Percentiles rank a stretch among this genome's conserved stretches.
phyloP scores from a whole-genome alignment of 1,284 basidiomycete genomes.

The Fomitopsis pinicola region DNA sequence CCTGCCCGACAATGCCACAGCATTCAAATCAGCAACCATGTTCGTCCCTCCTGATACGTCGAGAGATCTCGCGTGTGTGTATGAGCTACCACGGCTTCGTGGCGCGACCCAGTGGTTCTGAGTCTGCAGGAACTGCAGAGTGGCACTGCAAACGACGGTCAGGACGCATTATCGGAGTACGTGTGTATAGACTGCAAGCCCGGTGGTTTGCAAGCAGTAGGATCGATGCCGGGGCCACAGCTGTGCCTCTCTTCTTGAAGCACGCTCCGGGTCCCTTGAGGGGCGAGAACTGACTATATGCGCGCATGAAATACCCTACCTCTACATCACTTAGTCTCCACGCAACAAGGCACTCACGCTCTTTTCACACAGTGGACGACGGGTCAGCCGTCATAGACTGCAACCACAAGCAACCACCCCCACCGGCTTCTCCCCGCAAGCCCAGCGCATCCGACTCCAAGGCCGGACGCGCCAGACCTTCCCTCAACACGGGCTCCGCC shows the following conservation, averaged over 20 bases:
- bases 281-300: not conserved
- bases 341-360: not conserved
- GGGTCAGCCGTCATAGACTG: slow-evolving; percentile 70
- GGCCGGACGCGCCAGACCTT: not conserved
- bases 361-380: slow-evolving; percentile 58
- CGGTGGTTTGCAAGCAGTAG: too few relatives aligned
- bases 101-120: too few relatives aligned
- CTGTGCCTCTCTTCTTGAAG: not conserved
- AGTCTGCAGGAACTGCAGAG: not conserved
- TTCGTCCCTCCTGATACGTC: too few relatives aligned
- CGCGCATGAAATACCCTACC: not conserved
- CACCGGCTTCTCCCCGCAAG: not conserved
- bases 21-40: too few relatives aligned
- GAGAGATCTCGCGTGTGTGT: too few relatives aligned
- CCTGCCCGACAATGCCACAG: too few relatives aligned
- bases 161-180: not conserved
- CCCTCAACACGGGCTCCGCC: not conserved
- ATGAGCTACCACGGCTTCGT: too few relatives aligned
- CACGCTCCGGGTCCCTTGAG: too few relatives aligned
- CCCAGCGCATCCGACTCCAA: not conserved
- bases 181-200: too few relatives aligned
- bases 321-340: not conserved
- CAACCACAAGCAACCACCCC: slow-evolving; percentile 22
- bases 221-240: too few relatives aligned
- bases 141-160: not conserved